Base-by-base conservation (phyloP, 164 flowering plant species). In the Aristolochia contorta region DNA sequence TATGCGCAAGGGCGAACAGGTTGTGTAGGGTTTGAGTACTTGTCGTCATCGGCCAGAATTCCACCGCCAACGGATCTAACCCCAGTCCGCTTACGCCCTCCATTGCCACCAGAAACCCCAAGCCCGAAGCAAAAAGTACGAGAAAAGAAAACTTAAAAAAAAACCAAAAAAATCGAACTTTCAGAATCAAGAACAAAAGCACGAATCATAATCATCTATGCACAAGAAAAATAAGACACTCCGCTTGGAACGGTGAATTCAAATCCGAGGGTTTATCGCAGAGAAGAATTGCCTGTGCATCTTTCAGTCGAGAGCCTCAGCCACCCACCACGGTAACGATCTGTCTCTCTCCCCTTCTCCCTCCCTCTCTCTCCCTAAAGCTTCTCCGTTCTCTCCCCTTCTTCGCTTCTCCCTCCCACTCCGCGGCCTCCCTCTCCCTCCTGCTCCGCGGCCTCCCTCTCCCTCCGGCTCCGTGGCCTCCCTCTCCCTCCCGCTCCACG, bases 61-160 rank as follows among this genome's bases (percentile, higher is more conserved):
- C 96, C 58, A 77, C 75, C 6, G 96, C 96, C 24, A 65, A 47
- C 2, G 91, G 91, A 79, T 88, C 86, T 45, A 88, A 24, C 56
- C 56, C 19, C 56, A 22, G 16, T 16, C 16, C 27, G 19, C 1
- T 14, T 53, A 7, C 27, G 13, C 56, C 25, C 56, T 21, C 25
- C 56, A 23, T 16, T 53, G 12, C 30, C 30, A 16, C 56, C 56
- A 24, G 55, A 22, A 21, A 52, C n/a, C 4, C 21, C n/a, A n/a
- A 52, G 16, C 52, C 54, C 20, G 1, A 10, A 37, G 43, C 7
- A 37, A 10, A 37, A 37, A 27, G 30, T 2, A 5, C 30, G 5
- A 2, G 3, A 27, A 5, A 27, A 5, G 30, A 27, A 27, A 27
- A 2, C 2, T 2, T 2, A 27, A 27, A 2, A 27, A 27, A 27